A percentile compares a stretch with the other conserved stretches of the same genome.
Evolutionary conservation across 257 asterid genomes (phyloP).

Genomic region (Marsdenia floribunda): DNA sequence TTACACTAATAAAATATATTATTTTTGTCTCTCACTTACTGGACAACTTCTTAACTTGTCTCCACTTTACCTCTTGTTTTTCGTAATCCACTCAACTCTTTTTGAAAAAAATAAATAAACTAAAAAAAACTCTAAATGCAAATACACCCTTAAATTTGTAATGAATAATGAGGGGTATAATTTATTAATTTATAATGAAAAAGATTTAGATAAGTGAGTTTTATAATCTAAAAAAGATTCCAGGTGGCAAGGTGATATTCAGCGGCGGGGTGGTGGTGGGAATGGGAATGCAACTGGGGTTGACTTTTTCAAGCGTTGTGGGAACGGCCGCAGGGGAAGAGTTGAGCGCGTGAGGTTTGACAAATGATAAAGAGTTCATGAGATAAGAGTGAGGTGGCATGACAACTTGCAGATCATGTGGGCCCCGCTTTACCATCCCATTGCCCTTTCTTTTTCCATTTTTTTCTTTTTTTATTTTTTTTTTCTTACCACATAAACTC

Average conservation of each 20-base stretch:
- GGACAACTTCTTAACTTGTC: too few species aligned
- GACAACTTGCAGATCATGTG: constrained; percentile 32
- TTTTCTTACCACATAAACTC: neutral
- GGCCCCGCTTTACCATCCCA: constrained; percentile 4
- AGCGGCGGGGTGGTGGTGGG: neutral
- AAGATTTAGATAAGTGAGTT: too few species aligned
- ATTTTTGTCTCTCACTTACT: too few species aligned
- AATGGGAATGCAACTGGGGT: neutral
- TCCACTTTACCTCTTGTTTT: too few species aligned
- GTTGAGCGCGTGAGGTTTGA: constrained; percentile 12
- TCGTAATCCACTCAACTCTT: too few species aligned
- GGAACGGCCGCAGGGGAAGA: neutral
- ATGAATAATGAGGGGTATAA: too few species aligned
- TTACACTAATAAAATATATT: too few species aligned
- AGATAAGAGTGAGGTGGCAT: constrained; percentile 24
- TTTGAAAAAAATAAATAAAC: too few species aligned
- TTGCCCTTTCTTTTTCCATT: neutral
- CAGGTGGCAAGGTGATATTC: neutral
- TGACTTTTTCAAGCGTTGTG: constrained; percentile 3
- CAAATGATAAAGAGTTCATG: constrained; percentile 7
- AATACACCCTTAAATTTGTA: too few species aligned
- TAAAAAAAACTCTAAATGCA: too few species aligned
- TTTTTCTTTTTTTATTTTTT: too few species aligned
- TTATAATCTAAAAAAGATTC: neutral
- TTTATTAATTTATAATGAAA: too few species aligned